These are phyloP conservation scores for Allantophomopsis cytisporea DNA, from an alignment of 2,329 filamentous ascomycete genomes.

Conservation along the genomic window DNA sequence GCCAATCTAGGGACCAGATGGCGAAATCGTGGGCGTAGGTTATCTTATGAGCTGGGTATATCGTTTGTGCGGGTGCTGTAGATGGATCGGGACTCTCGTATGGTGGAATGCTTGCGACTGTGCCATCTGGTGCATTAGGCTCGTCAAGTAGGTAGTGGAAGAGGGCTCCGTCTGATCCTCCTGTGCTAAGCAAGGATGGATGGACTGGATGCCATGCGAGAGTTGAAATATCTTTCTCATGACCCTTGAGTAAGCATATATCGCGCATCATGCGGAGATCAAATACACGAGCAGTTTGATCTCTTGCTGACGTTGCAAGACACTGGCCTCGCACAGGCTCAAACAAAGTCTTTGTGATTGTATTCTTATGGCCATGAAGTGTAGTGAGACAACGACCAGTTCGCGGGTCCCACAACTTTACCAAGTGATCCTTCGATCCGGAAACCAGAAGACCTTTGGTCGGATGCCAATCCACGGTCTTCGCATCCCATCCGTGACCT, in stretches of 20 bases:
- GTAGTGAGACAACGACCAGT: conserved; percentile 83
- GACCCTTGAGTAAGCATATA: conserved; percentile 81
- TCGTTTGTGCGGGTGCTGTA: conserved; percentile 74
- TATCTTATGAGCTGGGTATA: conserved; percentile 80
- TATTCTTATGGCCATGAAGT: conserved; percentile 93
- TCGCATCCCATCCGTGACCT: conserved; percentile 97
- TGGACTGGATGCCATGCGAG: conserved; percentile 91
- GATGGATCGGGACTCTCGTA: conserved; percentile 74
- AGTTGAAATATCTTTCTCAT: conserved; percentile 92
- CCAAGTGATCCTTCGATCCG: conserved; percentile 91
- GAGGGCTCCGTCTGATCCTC: conserved; percentile 78
- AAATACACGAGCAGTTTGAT: conserved; percentile 86
- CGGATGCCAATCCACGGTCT: conserved; percentile 95
- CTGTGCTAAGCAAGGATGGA: conserved; percentile 76
- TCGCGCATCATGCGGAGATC: conserved; percentile 98
- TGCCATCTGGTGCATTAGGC: conserved; percentile 69
- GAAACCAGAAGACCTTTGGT: conserved; percentile 89
- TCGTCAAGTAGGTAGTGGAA: conserved; percentile 95
- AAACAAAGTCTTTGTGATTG: conserved; percentile 84
- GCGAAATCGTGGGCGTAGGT: conserved; percentile 86
- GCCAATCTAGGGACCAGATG: conserved; percentile 97
- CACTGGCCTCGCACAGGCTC: conserved; percentile 75
- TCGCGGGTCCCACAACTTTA: conserved; percentile 97
- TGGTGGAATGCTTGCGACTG: conserved; percentile 59
- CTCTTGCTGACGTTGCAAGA: conserved; percentile 82